phyloP scores from a whole-genome alignment of 768 basidiomycete genomes.

The Xerocomus potaroensis region DNA sequence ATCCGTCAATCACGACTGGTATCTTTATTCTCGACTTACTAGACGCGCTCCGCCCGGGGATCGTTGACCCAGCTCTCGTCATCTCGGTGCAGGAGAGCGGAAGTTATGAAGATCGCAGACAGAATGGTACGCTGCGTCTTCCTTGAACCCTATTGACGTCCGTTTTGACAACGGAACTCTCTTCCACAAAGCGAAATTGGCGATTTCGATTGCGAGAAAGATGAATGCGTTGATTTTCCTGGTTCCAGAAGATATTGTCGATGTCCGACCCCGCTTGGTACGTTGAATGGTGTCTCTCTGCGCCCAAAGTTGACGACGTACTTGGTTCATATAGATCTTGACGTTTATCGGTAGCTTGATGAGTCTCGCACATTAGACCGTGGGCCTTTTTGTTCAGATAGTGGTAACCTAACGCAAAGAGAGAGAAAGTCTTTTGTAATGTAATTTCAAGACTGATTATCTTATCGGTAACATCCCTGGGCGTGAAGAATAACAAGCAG shows the following conservation, averaged over 20 bases:
- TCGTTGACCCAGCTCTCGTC: slow-evolving; percentile 87
- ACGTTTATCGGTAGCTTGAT: slow-evolving; percentile 95
- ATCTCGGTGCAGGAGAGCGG: slow-evolving; percentile 55
- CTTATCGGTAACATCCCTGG: too few relatives aligned
- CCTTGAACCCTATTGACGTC: too few relatives aligned
- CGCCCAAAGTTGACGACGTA: neutral
- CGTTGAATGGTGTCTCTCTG: slow-evolving; percentile 25
- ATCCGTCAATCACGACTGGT: slow-evolving; percentile 82
- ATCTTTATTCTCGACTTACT: slow-evolving; percentile 92
- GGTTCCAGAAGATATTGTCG: slow-evolving; percentile 96
- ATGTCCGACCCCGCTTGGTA: slow-evolving; percentile 86
- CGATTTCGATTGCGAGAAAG: slow-evolving; percentile 98
- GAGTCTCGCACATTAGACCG: slow-evolving; percentile 49
- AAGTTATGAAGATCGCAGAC: slow-evolving; percentile 81
- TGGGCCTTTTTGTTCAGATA: too few relatives aligned
- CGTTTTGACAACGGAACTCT: neutral
- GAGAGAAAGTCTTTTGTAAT: too few relatives aligned
- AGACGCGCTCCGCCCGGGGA: slow-evolving; percentile 88
- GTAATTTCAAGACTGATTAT: too few relatives aligned
- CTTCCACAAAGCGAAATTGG: slow-evolving; percentile 72
- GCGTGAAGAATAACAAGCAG: too few relatives aligned
- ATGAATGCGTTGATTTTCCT: slow-evolving; percentile 95
- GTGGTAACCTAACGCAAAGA: too few relatives aligned
- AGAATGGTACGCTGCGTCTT: slow-evolving; percentile 73
- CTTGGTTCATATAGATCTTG: slow-evolving; percentile 51